Evolutionary conservation across 306 rosid genomes (phyloP).

Genomic region (Sophora flavescens): DNA sequence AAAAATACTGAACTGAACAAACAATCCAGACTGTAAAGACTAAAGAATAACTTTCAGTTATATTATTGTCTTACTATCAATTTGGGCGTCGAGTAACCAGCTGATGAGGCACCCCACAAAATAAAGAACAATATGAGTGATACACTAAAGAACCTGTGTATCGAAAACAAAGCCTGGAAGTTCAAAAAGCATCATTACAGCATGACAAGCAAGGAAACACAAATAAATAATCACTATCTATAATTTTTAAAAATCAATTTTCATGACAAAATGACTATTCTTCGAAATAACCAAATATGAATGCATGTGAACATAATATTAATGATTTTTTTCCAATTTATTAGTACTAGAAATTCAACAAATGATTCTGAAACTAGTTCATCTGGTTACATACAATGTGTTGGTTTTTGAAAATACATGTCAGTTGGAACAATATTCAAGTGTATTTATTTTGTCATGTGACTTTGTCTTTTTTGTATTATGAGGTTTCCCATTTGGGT

Average conservation of each 20-base stretch:
- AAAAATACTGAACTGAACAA: slow-evolving; percentile 33
- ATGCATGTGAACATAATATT: slow-evolving; percentile 22
- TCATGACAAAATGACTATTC: slow-evolving; percentile 14
- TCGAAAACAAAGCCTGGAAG: slow-evolving; percentile 96
- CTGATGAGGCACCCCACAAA: slow-evolving; percentile 79
- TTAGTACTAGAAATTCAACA: slow-evolving; percentile 5
- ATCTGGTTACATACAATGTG: neutral
- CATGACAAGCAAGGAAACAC: slow-evolving; percentile 41
- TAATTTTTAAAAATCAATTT: slow-evolving; percentile 4
- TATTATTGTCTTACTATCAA: slow-evolving; percentile 58
- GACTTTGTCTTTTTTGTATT: neutral
- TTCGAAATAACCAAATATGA: slow-evolving; percentile 26
- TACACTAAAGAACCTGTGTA: slow-evolving; percentile 98
- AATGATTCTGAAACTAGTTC: slow-evolving; percentile 16
- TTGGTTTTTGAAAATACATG: neutral
- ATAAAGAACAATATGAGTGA: slow-evolving; percentile 82
- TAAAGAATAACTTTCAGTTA: slow-evolving; percentile 10
- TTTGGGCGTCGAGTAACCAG: slow-evolving; percentile 54
- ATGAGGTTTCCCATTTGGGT: no score
- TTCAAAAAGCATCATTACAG: slow-evolving; percentile 71
- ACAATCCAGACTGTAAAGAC: slow-evolving; percentile 37
- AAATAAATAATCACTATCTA: slow-evolving; percentile 19
- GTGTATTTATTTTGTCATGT: neutral
- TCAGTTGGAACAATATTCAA: neutral
- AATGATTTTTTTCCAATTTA: slow-evolving; percentile 21